Evolutionary conservation across 441 rosid genomes (phyloP).

Genomic region (Adansonia gregorii): DNA sequence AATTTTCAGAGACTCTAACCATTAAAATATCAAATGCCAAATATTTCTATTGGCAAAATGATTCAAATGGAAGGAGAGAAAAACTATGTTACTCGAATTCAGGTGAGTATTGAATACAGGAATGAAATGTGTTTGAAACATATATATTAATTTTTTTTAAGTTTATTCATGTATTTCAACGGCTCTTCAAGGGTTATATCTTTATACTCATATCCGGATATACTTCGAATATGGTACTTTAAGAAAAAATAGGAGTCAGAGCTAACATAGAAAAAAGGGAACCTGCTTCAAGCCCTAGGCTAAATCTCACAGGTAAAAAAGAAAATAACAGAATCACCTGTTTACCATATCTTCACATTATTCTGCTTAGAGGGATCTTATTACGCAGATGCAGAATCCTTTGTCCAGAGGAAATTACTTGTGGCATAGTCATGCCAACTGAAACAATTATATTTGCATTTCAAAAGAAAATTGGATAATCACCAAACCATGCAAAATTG

Average conservation of each 20-base stretch:
- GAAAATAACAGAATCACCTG: constrained; percentile 7
- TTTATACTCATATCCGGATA: too few species aligned
- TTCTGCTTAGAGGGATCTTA: constrained; percentile 63
- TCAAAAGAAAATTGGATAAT: constrained; percentile 6
- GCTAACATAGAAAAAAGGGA: too few species aligned
- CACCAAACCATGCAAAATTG: not conserved
- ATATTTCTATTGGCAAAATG: not conserved
- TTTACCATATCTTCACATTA: constrained; percentile 33
- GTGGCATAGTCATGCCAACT: constrained; percentile 78
- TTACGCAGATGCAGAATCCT: constrained; percentile 49
- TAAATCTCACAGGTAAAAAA: not conserved
- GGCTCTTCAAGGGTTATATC: too few species aligned
- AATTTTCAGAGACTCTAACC: not conserved
- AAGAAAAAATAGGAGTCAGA: too few species aligned
- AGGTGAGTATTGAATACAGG: too few species aligned
- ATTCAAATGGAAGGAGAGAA: not conserved
- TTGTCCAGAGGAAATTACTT: constrained; percentile 58
- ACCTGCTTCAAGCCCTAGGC: not conserved
- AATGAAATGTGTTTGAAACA: too few species aligned
- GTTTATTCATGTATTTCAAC: too few species aligned
- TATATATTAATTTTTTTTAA: too few species aligned
- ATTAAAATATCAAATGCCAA: not conserved
- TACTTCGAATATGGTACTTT: too few species aligned
- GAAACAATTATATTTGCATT: constrained; percentile 64
- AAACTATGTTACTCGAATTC: too few species aligned